phyloP scores from a whole-genome alignment of 139 green algal species.

The Edaphochlamys debaryana region DNA sequence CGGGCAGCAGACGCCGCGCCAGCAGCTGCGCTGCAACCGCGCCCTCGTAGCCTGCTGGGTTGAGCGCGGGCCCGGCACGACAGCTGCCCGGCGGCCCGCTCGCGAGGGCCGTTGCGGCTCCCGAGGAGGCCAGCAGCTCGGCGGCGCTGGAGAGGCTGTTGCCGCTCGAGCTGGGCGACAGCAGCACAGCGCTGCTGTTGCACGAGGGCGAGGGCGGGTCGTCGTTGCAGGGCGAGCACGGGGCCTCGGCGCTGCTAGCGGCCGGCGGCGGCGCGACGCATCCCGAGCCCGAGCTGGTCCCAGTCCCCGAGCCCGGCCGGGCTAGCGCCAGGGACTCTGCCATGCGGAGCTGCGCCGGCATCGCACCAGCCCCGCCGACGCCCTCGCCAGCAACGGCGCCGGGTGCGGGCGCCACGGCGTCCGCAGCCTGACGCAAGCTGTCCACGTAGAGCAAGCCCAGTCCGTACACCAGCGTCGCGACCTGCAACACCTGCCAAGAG shows the following conservation, averaged over 20 bases:
- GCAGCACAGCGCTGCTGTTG: neutral
- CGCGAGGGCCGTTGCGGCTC: no score
- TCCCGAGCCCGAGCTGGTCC: no score
- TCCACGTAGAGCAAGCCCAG: neutral
- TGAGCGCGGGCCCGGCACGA: no score
- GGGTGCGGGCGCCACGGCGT: no score
- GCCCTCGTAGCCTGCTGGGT: no score
- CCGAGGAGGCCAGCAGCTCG: no score
- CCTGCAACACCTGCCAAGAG: neutral
- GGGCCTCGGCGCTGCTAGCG: neutral
- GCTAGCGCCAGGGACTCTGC: neutral
- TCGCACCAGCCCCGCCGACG: neutral
- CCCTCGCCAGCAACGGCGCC: no score
- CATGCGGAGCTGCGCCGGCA: neutral
- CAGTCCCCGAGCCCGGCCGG: no score
- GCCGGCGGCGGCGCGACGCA: no score
- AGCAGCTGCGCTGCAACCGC: no score
- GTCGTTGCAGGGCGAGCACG: neutral
- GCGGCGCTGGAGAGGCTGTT: neutral
- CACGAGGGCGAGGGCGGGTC: neutral
- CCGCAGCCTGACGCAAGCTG: neutral
- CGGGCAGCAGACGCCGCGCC: no score
- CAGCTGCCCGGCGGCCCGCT: no score
- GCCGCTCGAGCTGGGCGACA: constrained; percentile 7
- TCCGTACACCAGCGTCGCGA: neutral